These are phyloP conservation scores for Populus trichocarpa DNA, from an alignment of 441 rosid genomes.

Conservation along the genomic window DNA sequence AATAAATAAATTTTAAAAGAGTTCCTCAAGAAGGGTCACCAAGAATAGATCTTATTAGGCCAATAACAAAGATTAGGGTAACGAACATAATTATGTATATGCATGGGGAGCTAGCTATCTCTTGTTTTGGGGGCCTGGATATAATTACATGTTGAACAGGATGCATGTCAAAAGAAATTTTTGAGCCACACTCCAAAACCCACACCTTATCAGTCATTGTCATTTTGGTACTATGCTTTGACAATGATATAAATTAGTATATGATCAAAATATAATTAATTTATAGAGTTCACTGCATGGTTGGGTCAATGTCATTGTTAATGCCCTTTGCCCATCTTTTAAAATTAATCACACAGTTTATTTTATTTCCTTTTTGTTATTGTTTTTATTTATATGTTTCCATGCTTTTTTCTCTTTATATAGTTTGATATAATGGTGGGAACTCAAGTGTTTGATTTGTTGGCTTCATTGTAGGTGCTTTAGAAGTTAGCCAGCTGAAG, in stretches of 20 bases:
- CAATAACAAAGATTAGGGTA: background rate
- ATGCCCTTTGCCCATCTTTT: background rate
- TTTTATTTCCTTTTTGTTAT: background rate
- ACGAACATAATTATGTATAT: background rate
- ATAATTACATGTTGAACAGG: background rate
- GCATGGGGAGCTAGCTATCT: background rate
- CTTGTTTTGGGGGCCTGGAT: background rate
- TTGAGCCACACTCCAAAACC: background rate
- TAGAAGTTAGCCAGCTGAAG: background rate
- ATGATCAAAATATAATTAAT: background rate
- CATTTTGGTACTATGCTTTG: background rate
- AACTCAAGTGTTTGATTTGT: background rate
- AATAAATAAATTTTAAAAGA: no score
- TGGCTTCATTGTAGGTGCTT: slow-evolving; percentile 8
- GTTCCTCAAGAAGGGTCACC: no score
- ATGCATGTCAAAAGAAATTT: background rate
- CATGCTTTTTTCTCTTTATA: background rate
- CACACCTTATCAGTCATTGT: background rate
- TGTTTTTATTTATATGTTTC: background rate
- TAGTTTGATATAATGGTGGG: background rate
- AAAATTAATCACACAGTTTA: background rate
- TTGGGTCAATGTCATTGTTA: background rate
- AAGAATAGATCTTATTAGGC: no score
- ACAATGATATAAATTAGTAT: background rate
- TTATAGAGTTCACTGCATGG: background rate